Base-by-base conservation (phyloP, 1,284 basidiomycete species). In the Ustilago curta region DNA sequence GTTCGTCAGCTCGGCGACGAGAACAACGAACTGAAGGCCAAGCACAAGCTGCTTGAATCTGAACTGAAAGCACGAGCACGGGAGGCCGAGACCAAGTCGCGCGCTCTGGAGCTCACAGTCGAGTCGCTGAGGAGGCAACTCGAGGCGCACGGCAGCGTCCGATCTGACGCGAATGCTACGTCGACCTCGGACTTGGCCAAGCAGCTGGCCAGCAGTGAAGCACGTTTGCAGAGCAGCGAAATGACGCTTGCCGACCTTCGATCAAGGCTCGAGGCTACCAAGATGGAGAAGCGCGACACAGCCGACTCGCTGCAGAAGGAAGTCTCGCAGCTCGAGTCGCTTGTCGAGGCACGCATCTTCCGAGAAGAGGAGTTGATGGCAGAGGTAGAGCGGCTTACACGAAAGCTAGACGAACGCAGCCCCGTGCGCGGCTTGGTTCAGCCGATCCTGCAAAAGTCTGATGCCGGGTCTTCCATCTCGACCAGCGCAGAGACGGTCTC, bases 1-100 rank as follows among this genome's bases (percentile, higher is more conserved):
- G 90, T 96, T 27, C 91, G 93, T 80, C 92, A 94, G 79, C 87
- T 96, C 47, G 92, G 92, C 82, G 91, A 92, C 76, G 94, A 96
- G 86, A 93, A 90, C 77, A 84, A 89, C 4, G 86, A 88, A n/a
- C 85, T 90, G 9, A 86, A 88, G 23, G 90, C 91, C 67, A 88
- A 88, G 74, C 90, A 90, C 84, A 92, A 91, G 81, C 84, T 91
- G 42, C 86, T 93, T 35, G 90, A 93, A 81, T 55, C 80, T 16
- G 56, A 57, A 23, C 54, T 61, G 32, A 93, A 95, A 86, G 92
- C 93, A 73, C 88, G 88, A 66, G 86, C 92, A 32, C 86, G 95
- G 51, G 84, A 89, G 51, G 88, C 91, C n/a, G 92, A 93, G 84
- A 89, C 89, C 7, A 89, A 91, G 68, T 90, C 92, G 79, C 87